These are phyloP conservation scores for Parafenestella ontariensis DNA, from an alignment of 2,329 filamentous ascomycete species.

Conservation along the genomic window DNA sequence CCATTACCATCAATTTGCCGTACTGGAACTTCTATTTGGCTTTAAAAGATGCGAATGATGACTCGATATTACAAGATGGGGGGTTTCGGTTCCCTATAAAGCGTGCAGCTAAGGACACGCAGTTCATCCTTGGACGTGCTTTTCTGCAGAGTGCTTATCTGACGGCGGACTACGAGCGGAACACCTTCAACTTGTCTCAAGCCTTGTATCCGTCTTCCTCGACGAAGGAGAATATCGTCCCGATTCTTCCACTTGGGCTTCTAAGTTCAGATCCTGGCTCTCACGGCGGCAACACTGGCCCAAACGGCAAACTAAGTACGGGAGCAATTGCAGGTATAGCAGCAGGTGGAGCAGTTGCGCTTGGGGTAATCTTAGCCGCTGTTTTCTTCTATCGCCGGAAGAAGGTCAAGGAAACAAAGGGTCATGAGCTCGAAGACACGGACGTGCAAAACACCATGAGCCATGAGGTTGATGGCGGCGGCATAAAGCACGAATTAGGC, in stretches of 20 bases:
- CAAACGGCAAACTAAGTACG: conserved; percentile 15
- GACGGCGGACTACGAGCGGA: conserved; percentile 46
- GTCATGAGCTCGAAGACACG: conserved; percentile 21
- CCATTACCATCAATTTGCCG: conserved; percentile 44
- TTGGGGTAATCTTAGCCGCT: background rate
- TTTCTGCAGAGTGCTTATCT: conserved; percentile 54
- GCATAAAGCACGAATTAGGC: conserved; percentile 18
- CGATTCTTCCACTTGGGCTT: conserved; percentile 25
- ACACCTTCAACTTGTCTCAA: conserved; percentile 48
- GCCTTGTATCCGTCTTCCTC: conserved; percentile 60
- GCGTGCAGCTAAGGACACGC: conserved; percentile 45
- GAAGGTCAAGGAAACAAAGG: conserved; percentile 1
- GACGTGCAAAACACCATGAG: conserved; percentile 9
- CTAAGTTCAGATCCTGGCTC: background rate
- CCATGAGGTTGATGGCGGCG: conserved; percentile 16
- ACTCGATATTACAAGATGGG: conserved; percentile 25
- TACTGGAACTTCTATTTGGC: conserved; percentile 50
- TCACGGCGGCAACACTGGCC: conserved; percentile 4
- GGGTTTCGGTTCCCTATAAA: conserved; percentile 49
- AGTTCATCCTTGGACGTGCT: conserved; percentile 49
- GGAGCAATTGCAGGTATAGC: conserved; percentile 37
- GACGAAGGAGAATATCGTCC: conserved; percentile 47
- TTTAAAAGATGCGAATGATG: conserved; percentile 8
- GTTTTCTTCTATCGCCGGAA: conserved; percentile 23
- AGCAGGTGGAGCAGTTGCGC: conserved; percentile 20